Evolutionary conservation across 768 basidiomycete genomes (phyloP), one percentile per base, ranked within the genome.

Genomic region (Suillus clintonianus): DNA sequence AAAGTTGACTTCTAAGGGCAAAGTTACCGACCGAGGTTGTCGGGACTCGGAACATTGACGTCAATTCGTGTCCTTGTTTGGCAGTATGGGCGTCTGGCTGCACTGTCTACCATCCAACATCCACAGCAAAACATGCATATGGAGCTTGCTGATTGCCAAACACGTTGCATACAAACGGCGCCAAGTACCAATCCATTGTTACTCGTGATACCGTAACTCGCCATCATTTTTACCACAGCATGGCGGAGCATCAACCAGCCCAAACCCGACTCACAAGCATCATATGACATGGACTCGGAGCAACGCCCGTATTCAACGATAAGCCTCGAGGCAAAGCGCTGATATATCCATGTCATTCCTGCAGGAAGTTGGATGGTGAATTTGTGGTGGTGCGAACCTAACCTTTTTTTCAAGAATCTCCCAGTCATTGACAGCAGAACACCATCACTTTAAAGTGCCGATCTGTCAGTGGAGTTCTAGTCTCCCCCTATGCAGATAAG

Each of bases 31-130:
- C 47, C 47, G 48, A 19, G 17, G 15, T 19, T 14, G 39, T 61
- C 50, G 30, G 53, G 51, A 58, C 45, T 60, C 42, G 50, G 59
- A 60, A 57, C 30, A n/a, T 5, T 53, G 59, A 60, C 56, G 56
- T 57, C 56, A 57, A 27, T 30, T 57, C 9, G 22, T 56, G 37
- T 41, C 56, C 24, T 41, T 57, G 37, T 57, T 57, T 57, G 56
- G 56, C 10, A 34, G 10, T 57, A 59, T 27, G 60, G 27, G 53
- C 50, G 60, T 27, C 59, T 61, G 24, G 3, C 34, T 22, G 13
- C n/a, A 45, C n/a, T 5, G 4, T 24, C 4, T 37, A 22, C 14
- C 43, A 45, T 45, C 15, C 43, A 5, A 24, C 27, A 15, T 51
- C 22, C 8, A 55, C 54, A 55, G 54, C 54, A 55, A 34, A 55